Evolutionary conservation across 768 basidiomycete genomes (phyloP).

Genomic region (Psilocybe azurescens): DNA sequence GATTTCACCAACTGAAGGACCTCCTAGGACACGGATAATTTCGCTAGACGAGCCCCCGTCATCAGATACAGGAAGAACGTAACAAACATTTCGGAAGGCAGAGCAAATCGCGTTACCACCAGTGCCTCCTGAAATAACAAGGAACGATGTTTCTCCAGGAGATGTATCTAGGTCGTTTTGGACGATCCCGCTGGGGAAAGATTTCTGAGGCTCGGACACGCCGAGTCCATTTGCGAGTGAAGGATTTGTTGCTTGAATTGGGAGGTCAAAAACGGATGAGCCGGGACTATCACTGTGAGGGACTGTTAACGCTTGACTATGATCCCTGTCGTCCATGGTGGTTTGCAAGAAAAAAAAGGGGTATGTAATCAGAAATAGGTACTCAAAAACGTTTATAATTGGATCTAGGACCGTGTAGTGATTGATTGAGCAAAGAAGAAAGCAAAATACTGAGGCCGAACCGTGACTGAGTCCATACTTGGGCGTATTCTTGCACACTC

Average conservation of each 20-base stretch:
- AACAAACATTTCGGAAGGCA: constrained; percentile 79
- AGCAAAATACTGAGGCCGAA: background rate
- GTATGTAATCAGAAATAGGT: background rate
- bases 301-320: constrained; percentile 19
- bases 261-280: constrained; percentile 79
- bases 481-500: background rate
- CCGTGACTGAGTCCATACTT: background rate
- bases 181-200: constrained; percentile 3
- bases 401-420: background rate
- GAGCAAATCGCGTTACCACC: constrained; percentile 92
- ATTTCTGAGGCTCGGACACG: constrained; percentile 10
- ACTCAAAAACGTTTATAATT: background rate
- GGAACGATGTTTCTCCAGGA: constrained; percentile 47
- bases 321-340: constrained; percentile 4
- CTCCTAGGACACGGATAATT: constrained; percentile 89
- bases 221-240: constrained; percentile 10
- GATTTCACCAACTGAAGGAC: constrained; percentile 78
- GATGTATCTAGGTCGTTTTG: constrained; percentile 11
- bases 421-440: background rate
- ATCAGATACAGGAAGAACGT: constrained; percentile 92
- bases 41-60: constrained; percentile 96
- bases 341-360: background rate
- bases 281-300: constrained; percentile 58
- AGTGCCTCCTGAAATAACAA: constrained; percentile 92
- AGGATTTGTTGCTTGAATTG: constrained; percentile 44